Evolutionary conservation across 2,329 filamentous ascomycete species (phyloP), one percentile per base, ranked within the genome.

Genomic region (Hymenoscyphus repandus): DNA sequence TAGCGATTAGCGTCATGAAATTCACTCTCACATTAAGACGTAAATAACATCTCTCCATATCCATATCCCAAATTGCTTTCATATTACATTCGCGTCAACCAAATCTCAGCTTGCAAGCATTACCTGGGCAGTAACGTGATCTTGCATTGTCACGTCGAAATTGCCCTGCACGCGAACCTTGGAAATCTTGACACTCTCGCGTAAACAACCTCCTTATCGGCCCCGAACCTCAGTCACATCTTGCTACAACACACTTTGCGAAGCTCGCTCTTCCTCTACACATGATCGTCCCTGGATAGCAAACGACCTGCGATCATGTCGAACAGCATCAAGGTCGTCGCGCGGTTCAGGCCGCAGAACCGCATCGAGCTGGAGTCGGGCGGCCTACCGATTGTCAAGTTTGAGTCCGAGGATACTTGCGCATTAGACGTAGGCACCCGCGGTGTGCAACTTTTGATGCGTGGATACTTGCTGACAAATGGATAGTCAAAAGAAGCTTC

Each of bases 321-420:
- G 70, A 66, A 83, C 67, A 83, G 76, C 66, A 85, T 86, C 76
- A 85, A 80, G 88, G 93, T 99, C 70, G 91, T 99, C 70, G 92
- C 92, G 76, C 89, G 93, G 66, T 99, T 99, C 74, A 84, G 93
- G 68, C 93, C 93, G 64, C 92, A 96, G 74, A 99, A 99, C 78
- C 90, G 89, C 74, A 73, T 93, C 70, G 93, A 99, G 76, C 78
- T 95, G 68, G 84, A 85, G 55, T 91, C 86, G 66, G 90, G 90
- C 70, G 92, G 92, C 70, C 85, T 93, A 72, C 88, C 91, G 57
- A 92, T 99, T 62, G 93, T 99, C 57, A 75, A 79, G 45, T 97
- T 99, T 70, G 83, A 88, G 68, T 84, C 85, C 61, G 86, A 91
- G 50, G 92, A 97, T 68, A 95, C 91, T 67, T 96, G 91, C 74